Evolutionary conservation across 495 filamentous ascomycete species (phyloP).

Genomic region (Penicillium salamii): DNA sequence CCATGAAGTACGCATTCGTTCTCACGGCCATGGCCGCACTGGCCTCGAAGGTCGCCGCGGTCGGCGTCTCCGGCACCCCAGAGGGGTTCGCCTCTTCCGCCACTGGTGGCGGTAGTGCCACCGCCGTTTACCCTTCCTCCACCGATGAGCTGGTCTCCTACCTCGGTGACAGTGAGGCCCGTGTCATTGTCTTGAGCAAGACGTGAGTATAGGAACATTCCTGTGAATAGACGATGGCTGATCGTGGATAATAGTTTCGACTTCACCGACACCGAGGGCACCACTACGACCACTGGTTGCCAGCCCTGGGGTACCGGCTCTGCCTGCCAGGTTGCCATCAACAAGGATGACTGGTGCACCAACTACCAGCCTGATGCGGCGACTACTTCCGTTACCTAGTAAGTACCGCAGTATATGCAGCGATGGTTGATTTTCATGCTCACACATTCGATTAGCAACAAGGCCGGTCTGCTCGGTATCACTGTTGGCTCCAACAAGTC

Average conservation of each 20-base stretch:
- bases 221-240: not conserved
- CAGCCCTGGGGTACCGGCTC: constrained; percentile 42
- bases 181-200: constrained; percentile 39
- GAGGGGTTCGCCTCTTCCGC: constrained; percentile 40
- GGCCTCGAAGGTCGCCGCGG: constrained; percentile 6
- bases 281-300: constrained; percentile 39
- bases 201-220: constrained; percentile 8
- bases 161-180: constrained; percentile 33
- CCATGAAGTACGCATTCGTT: constrained; percentile 3
- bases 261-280: constrained; percentile 43
- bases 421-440: not conserved
- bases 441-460: constrained; percentile 35
- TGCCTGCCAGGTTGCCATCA: constrained; percentile 52
- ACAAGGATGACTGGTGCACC: constrained; percentile 47
- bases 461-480: constrained; percentile 42
- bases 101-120: constrained; percentile 43
- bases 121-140: constrained; percentile 32
- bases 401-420: not conserved
- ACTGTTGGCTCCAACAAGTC: constrained; percentile 46
- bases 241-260: constrained; percentile 24
- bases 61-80: constrained; percentile 27
- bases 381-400: constrained; percentile 37
- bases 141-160: constrained; percentile 43
- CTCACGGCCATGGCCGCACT: constrained; percentile 1
- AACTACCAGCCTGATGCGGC: constrained; percentile 39